Percentiles rank a stretch among this genome's conserved stretches.
Conservation (phyloP, 2,329 filamentous ascomycete species). For the Microcyclospora tardicrescens region DNA sequence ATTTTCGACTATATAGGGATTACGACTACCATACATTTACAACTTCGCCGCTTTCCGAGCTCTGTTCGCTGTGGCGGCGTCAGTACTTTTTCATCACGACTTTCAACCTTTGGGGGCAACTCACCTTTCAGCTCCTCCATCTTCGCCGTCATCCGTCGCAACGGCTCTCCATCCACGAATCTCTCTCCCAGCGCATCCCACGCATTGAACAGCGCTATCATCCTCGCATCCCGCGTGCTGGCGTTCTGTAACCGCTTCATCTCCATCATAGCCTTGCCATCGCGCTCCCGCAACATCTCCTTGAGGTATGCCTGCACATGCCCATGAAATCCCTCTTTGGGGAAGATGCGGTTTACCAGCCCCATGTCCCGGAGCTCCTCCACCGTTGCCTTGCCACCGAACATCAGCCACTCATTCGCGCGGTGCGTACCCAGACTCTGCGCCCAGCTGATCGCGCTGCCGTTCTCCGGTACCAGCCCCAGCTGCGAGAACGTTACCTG, state of each 20-base stretch:
- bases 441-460: conserved; percentile 14
- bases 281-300: conserved; percentile 13
- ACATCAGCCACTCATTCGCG: conserved; percentile 17
- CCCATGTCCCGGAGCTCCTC: conserved; percentile 16
- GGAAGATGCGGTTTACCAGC: conserved; percentile 16
- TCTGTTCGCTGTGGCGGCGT: too few species aligned
- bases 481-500: conserved; percentile 17
- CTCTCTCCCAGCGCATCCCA: conserved; percentile 14
- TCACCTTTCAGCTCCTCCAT: conserved; percentile 16
- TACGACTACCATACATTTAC: too few species aligned
- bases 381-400: conserved; percentile 14
- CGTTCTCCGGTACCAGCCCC: conserved; percentile 16
- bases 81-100: too few species aligned
- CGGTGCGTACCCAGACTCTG: conserved; percentile 14
- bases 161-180: conserved; percentile 18
- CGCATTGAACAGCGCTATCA: conserved; percentile 14
- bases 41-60: too few species aligned
- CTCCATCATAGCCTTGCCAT: conserved; percentile 17
- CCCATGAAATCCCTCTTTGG: conserved; percentile 14
- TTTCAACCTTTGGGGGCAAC: background rate
- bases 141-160: conserved; percentile 17
- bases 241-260: conserved; percentile 17
- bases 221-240: conserved; percentile 9
- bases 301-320: conserved; percentile 12
- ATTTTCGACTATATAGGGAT: too few species aligned